Evolutionary conservation across 2,329 filamentous ascomycete genomes (phyloP).

Genomic region (Elsinoe necatrix): DNA sequence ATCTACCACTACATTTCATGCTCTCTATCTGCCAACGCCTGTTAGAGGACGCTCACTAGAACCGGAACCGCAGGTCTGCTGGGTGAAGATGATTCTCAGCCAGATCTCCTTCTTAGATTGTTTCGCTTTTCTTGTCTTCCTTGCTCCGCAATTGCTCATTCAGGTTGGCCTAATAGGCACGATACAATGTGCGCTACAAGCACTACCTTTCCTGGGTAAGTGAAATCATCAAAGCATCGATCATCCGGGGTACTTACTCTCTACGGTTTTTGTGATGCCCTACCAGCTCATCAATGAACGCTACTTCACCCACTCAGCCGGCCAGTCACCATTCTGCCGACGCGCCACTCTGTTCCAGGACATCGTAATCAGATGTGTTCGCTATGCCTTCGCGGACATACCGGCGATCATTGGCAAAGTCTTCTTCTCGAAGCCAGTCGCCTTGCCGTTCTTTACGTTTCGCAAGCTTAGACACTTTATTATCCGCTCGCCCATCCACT

Average conservation of each 20-base stretch:
- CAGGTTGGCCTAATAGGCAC: constrained; percentile 57
- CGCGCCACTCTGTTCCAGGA: constrained; percentile 68
- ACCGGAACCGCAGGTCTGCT: no score
- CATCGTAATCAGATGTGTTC: constrained; percentile 65
- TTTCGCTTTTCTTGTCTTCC: constrained; percentile 60
- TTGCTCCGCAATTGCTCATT: constrained; percentile 62
- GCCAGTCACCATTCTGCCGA: constrained; percentile 56
- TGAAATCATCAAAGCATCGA: constrained; percentile 19
- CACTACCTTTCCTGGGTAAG: constrained; percentile 64
- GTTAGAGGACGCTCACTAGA: no score
- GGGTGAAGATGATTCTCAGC: constrained; percentile 55
- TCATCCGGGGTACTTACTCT: neutral
- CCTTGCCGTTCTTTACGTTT: constrained; percentile 65
- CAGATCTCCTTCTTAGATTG: constrained; percentile 71
- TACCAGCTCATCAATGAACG: constrained; percentile 50
- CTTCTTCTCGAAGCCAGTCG: constrained; percentile 68
- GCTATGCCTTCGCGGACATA: constrained; percentile 67
- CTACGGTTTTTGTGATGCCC: constrained; percentile 51
- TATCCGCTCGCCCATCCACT: constrained; percentile 52
- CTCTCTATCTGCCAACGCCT: neutral
- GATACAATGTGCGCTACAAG: constrained; percentile 48
- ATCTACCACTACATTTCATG: neutral
- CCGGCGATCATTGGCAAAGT: constrained; percentile 60
- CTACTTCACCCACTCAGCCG: constrained; percentile 39
- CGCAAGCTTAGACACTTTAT: constrained; percentile 67